Base-by-base conservation (phyloP, 2,329 filamentous ascomycete genomes). In the Thielaviopsis musarum region DNA sequence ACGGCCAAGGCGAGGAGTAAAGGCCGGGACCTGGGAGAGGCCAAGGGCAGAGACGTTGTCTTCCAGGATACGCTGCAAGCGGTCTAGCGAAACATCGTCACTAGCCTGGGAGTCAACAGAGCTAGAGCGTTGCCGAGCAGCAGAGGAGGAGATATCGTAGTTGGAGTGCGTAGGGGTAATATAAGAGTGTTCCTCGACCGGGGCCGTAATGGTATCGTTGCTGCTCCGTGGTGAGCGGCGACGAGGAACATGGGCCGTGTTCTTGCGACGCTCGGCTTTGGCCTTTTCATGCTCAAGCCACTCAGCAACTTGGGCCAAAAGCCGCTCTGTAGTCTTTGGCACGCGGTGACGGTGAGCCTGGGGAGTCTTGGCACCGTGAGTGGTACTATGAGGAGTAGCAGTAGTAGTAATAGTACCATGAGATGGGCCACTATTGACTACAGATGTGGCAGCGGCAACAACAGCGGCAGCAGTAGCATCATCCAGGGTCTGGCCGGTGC, bases 211-310 rank as follows among this genome's bases (percentile, higher is more conserved):
- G 22, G 52, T 45, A 21, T 57, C 24, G 19, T 58, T 56, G 28
- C 48, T 59, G 45, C 54, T 54, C 15, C 56, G 49, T 58, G 67
- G 61, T 59, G 71, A 70, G 67, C 72, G 76, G 65, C 71, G 74
- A 62, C 70, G 73, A 59, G 63, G 65, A 59, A 59, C 53, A 62
- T 66, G 64, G 48, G 68, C 67, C 69, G 74, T 66, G 69, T 71
- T 75, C 65, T 67, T 77, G 67, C 77, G 81, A 56, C 77, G 76
- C 10, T 75, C 71, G 48, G 78, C 77, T 65, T 82, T 82, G 34
- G 76, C 72, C 67, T 84, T 86, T 71, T 96, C 90, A 56, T 84
- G 80, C 65, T 91, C 82, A 48, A 96, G 73, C 91, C 91, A 97
- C 64, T 88, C 82, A 26, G 81, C 78, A 15, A 96, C 83, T 67